Conservation (phyloP, 176 grass and related monocot species). For the Luzula sylvatica region DNA sequence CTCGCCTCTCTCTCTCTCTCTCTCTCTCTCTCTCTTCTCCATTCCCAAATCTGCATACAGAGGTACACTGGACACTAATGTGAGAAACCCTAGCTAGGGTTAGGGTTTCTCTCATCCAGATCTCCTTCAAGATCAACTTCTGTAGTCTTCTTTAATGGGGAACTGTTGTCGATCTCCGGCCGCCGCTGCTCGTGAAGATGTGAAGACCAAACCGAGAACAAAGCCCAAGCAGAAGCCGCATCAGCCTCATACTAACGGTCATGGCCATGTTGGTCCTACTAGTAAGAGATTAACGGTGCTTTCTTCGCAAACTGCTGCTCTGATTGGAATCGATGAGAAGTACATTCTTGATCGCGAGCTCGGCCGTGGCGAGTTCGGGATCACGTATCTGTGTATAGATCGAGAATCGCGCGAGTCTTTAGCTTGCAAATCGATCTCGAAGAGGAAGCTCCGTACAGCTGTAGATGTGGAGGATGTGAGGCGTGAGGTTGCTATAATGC, state of each 20-base stretch:
- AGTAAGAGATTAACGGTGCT: constrained; percentile 72
- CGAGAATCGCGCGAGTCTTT: constrained; percentile 68
- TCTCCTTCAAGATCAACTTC: constrained; percentile 3
- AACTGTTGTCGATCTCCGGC: constrained; percentile 97
- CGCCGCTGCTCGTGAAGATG: constrained; percentile 85
- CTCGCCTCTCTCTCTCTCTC: background rate
- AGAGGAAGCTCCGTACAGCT: constrained; percentile 81
- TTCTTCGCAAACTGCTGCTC: constrained; percentile 44
- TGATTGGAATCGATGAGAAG: constrained; percentile 73
- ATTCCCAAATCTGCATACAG: background rate
- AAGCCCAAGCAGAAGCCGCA: constrained; percentile 54
- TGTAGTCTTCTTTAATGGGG: constrained; percentile 50
- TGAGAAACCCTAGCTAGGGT: constrained; percentile 17
- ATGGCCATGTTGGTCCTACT: constrained; percentile 3
- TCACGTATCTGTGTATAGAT: constrained; percentile 95
- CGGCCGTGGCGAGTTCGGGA: constrained; percentile 94
- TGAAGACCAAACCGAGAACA: constrained; percentile 61
- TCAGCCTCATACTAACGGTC: constrained; percentile 34
- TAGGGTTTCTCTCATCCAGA: constrained; percentile 30
- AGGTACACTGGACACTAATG: constrained; percentile 11
- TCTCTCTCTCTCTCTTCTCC: background rate
- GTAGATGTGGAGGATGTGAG: constrained; percentile 99
- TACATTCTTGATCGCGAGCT: constrained; percentile 85
- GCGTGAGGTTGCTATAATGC: constrained; percentile 97
- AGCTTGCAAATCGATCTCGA: constrained; percentile 99